These are phyloP conservation scores for Lipomyces chichibuensis DNA, from an alignment of 805 yeast species.

Conservation along the genomic window DNA sequence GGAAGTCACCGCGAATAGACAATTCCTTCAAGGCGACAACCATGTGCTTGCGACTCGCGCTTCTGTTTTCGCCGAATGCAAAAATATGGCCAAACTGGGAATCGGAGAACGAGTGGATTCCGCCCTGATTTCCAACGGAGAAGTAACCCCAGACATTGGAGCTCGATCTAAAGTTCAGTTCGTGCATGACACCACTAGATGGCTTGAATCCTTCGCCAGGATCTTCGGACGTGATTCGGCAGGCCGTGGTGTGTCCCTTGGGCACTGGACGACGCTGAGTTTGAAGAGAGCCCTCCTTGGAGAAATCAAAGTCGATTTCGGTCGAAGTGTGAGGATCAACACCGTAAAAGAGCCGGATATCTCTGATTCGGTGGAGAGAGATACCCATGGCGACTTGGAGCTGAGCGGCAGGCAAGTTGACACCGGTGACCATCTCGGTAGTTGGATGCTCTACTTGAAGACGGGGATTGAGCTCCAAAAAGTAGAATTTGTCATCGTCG, in stretches of 20 bases:
- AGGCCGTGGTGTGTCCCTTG: slow-evolving; percentile 98
- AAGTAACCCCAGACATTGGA: slow-evolving; percentile 99
- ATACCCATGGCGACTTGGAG: slow-evolving; percentile 99
- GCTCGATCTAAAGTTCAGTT: slow-evolving; percentile 93
- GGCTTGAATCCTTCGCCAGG: slow-evolving; percentile 99
- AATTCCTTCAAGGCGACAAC: slow-evolving; percentile 96
- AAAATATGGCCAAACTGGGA: slow-evolving; percentile 99
- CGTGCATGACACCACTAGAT: slow-evolving; percentile 94
- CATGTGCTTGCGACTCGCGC: slow-evolving; percentile 97
- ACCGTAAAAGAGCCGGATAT: slow-evolving; percentile 90
- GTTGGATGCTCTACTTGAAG: slow-evolving; percentile 99
- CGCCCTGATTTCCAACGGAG: slow-evolving; percentile 94
- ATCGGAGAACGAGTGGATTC: slow-evolving; percentile 96
- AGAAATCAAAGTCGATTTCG: slow-evolving; percentile 87
- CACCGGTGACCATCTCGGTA: slow-evolving; percentile 99
- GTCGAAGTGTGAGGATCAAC: slow-evolving; percentile 93
- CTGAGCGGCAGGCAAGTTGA: slow-evolving; percentile 97
- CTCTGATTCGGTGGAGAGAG: slow-evolving; percentile 92
- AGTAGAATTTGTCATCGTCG: slow-evolving; percentile 91
- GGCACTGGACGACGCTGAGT: slow-evolving; percentile 93
- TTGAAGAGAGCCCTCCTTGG: slow-evolving; percentile 66
- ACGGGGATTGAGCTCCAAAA: slow-evolving; percentile 96
- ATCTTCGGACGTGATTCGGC: slow-evolving; percentile 98
- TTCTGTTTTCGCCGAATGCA: slow-evolving; percentile 98
- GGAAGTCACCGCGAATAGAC: slow-evolving; percentile 96